Evolutionary conservation across 2,329 filamentous ascomycete genomes (phyloP), one percentile per base, ranked within the genome.

Genomic region (Colletotrichum trifolii): DNA sequence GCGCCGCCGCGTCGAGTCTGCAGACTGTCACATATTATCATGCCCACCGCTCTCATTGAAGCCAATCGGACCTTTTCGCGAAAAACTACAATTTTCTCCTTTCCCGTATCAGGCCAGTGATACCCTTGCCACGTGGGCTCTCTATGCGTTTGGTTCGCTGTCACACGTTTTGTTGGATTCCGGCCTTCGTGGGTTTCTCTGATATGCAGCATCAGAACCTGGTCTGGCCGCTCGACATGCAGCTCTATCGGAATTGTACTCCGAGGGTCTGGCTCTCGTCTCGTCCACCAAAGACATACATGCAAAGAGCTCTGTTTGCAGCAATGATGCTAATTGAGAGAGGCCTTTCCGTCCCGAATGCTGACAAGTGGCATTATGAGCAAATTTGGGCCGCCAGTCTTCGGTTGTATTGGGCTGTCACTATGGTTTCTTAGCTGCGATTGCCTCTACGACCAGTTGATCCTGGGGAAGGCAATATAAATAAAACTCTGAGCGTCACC

Each of bases 161-260:
- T 55, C 53, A 36, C 53, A 55, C 46, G 53, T 36, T 35, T 55
- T 6, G 40, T 13, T 36, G 53, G 17, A 38, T 17, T 17, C 17
- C 1, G 2, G 17, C 17, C 17, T 17, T 2, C 17, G 17, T 17
- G 2, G 17, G 1, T 0, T 0, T 17, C 17, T 2, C 17, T 17
- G 17, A 17, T 17, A 17, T 17, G 17, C 17, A 17, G 17, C 17
- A 17, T 17, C 17, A n/a, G 17, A 17, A 1, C 17, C 17, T 17
- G 2, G 17, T 17, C 17, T 17, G 17, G 17, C 17, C 17, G 17
- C 0, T 17, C 17, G 17, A 17, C 17, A 17, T 17, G 2, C 17
- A 17, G 2, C 17, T 17, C 1, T 17, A 17, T 17, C 52, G 52
- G 52, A 54, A 54, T 35, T 54, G 10, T 54, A 39, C 52, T 17